Base-by-base conservation (phyloP, 1,139 yeast species). In the Arxiozyma slooffiae region DNA sequence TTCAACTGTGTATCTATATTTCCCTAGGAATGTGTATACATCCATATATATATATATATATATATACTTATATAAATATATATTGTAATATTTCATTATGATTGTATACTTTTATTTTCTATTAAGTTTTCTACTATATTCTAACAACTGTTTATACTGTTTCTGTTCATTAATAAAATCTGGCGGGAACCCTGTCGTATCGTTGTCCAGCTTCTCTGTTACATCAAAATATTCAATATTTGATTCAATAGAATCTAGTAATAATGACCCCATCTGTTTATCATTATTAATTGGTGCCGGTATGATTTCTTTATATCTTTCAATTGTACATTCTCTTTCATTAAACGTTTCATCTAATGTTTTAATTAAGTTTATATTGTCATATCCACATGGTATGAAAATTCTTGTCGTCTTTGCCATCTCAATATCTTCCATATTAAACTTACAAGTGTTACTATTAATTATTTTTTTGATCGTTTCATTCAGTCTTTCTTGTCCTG, bases 301-400 rank as follows among this genome's bases (percentile, higher is more conserved):
- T 14, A 42, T 21, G 2, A 46, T 38, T 7, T 46, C 22, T 24
- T 26, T 17, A 18, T 36, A 46, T 21, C 17, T 39, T n/a, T 20
- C 21, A 7, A 34, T 7, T 11, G 7, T 37, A 17, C 53, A 52
- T 11, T 43, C 30, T 6, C 39, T 22, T 14, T 55, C 58, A 21
- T 57, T 54, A 46, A 57, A 57, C 7, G 51, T 24, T 8, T 67
- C 72, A 49, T 76, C 72, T 26, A 79, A 57, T 0, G 80, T 67
- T 17, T 67, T 58, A 23, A 81, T 79, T 55, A 78, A 76, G 22
- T 70, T 68, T 71, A 75, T 70, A 4, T 79, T 67, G 55, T 81
- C 88, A 68, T 75, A 69, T 0, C 76, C 78, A 11, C 55, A 51
- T 0, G 83, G 82, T 1, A 85, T 72, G 38, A 71, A 60, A 18